These are phyloP conservation scores for Penicillium pancosmium DNA, from an alignment of 495 filamentous ascomycete species.

Conservation along the genomic window DNA sequence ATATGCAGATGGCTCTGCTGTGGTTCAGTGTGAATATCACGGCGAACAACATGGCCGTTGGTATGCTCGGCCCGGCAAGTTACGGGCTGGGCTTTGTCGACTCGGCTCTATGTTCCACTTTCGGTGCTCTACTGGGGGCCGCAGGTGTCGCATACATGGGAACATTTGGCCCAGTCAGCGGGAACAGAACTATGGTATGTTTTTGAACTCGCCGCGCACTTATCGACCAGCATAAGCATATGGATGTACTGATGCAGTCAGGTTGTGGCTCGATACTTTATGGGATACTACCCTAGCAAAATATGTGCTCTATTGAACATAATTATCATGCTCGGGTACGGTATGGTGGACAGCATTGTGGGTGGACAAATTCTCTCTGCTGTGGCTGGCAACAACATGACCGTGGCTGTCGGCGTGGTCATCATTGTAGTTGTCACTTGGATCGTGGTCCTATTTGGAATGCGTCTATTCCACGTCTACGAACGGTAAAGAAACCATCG, in stretches of 20 bases:
- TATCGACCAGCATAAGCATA: background rate
- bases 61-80: slow-evolving; percentile 61
- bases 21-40: slow-evolving; percentile 68
- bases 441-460: slow-evolving; percentile 66
- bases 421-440: slow-evolving; percentile 61
- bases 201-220: background rate
- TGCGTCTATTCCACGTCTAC: slow-evolving; percentile 66
- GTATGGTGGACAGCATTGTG: slow-evolving; percentile 58
- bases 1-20: slow-evolving; percentile 59
- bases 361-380: slow-evolving; percentile 53
- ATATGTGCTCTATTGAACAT: slow-evolving; percentile 66
- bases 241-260: slow-evolving; percentile 18
- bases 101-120: slow-evolving; percentile 56
- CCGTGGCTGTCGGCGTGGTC: slow-evolving; percentile 64
- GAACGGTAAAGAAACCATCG: slow-evolving; percentile 35
- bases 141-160: slow-evolving; percentile 62
- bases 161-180: slow-evolving; percentile 64
- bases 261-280: slow-evolving; percentile 67
- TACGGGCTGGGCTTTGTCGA: slow-evolving; percentile 65
- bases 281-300: slow-evolving; percentile 74
- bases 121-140: slow-evolving; percentile 58
- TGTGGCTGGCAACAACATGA: slow-evolving; percentile 54
- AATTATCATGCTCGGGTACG: slow-evolving; percentile 67
- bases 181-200: slow-evolving; percentile 65
- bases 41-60: slow-evolving; percentile 65